These are phyloP conservation scores for Ophiostoma ulmi DNA, from an alignment of 2,329 filamentous ascomycete species.

Conservation along the genomic window DNA sequence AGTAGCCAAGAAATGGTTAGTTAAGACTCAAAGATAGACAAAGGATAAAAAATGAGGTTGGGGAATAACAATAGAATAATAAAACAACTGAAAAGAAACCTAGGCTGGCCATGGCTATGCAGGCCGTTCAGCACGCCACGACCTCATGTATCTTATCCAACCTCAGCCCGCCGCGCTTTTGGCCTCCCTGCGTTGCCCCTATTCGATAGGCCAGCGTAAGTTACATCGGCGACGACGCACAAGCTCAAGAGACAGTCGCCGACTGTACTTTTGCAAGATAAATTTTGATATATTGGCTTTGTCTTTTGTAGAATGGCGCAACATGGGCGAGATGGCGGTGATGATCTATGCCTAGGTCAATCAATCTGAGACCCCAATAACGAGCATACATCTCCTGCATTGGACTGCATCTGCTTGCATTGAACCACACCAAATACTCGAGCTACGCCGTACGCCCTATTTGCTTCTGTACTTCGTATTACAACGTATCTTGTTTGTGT, in stretches of 20 bases:
- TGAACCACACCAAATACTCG: background rate
- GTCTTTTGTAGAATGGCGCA: background rate
- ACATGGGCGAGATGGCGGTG: background rate
- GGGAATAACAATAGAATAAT: background rate
- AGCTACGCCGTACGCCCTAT: background rate
- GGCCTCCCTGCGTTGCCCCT: background rate
- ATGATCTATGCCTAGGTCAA: background rate
- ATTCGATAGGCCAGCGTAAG: background rate
- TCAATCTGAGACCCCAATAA: background rate
- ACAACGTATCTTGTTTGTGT: background rate
- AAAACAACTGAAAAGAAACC: background rate
- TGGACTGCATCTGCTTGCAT: background rate
- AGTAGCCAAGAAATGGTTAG: background rate
- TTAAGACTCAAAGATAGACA: background rate
- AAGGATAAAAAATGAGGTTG: background rate
- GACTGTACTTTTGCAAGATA: conserved; percentile 1
- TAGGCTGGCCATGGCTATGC: background rate
- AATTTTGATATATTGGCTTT: background rate
- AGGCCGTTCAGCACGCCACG: background rate
- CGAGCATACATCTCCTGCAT: background rate
- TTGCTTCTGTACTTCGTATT: background rate
- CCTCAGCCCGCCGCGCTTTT: conserved; percentile 1
- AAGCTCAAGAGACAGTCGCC: background rate
- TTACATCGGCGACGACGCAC: conserved; percentile 4
- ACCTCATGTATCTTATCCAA: background rate